Base-by-base conservation (phyloP, 148 eudicot genomes). In the Camellia granthamiana region DNA sequence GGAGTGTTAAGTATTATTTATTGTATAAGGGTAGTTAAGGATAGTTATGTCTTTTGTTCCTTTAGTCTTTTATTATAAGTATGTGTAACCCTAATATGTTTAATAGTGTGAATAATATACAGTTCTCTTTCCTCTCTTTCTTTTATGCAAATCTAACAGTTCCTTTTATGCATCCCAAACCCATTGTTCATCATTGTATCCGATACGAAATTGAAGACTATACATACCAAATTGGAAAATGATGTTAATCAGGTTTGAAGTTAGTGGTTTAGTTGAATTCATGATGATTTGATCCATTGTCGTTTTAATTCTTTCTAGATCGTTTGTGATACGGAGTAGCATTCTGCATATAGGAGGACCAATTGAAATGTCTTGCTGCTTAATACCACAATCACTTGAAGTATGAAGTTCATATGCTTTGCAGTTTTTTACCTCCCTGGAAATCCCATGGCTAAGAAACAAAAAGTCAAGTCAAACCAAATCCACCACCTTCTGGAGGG, bases 381-480 rank as follows among this genome's bases (percentile, higher is more conserved):
- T 21, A 63, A 49, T 23, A 72, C 61, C 61, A 61, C n/a, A 30
- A 72, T 52, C 56, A 54, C 60, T 51, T n/a, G 54, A n/a, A 19
- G 74, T 19, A 7, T 54, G 61, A 52, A 72, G 44, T 10, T 13
- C 6, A 15, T 74, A 7, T 74, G 11, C 23, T 42, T 74, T 54
- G 62, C 12, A 2, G 11, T 5, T 30, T 42, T 21, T 30, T 74
- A 11, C 43, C 62, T 21, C 38, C 38, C 38, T 11, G 11, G 7
- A 11, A 72, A 4, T 19, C 75, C 44, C 3, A 61, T 16, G 16
- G 38, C 79, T 46, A 44, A 55, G 30, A 55, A 55, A 55, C 21
- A 15, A 68, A 72, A 69, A 68, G 41, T 68, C 69, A 49, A 70
- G 83, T 81, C 84, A 84, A 84, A 74, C 66, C 54, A 63, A 52